Percentiles rank a stretch among this genome's conserved stretches.
Conservation (phyloP, 2,329 filamentous ascomycete species). For the Fusarium liriodendri region DNA sequence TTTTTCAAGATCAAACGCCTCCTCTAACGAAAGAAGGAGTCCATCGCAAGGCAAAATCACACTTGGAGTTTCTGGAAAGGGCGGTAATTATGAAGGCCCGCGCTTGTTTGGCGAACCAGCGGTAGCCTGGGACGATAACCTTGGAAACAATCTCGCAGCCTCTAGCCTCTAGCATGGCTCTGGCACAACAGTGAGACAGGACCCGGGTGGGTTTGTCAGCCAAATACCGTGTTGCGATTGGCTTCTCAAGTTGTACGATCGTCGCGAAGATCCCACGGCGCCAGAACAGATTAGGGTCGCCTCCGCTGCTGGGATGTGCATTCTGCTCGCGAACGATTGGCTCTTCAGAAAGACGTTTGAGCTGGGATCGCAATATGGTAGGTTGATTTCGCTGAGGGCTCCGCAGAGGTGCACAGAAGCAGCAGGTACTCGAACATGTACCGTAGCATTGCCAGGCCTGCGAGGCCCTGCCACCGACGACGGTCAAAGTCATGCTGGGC, state of each 20-base stretch:
- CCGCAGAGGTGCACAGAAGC: constrained; percentile 26
- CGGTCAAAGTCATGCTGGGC: constrained; percentile 22
- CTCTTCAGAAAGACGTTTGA: constrained; percentile 22
- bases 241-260: constrained; percentile 45
- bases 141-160: constrained; percentile 10
- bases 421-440: constrained; percentile 26
- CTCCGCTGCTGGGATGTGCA: constrained; percentile 36
- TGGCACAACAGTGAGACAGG: constrained; percentile 14
- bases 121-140: constrained; percentile 9
- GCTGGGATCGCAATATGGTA: constrained; percentile 19
- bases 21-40: constrained; percentile 8
- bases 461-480: constrained; percentile 33
- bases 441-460: constrained; percentile 27
- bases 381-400: constrained; percentile 14
- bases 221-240: constrained; percentile 48
- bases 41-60: constrained; percentile 3
- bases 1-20: constrained; percentile 25
- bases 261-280: constrained; percentile 42
- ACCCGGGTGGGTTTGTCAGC: constrained; percentile 38
- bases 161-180: constrained; percentile 6
- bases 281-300: constrained; percentile 42
- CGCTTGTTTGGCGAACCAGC: constrained; percentile 17
- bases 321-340: constrained; percentile 33
- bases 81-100: background rate
- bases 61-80: background rate